Conservation (phyloP, 2,329 filamentous ascomycete species). For the Cladophialophora exuberans region DNA sequence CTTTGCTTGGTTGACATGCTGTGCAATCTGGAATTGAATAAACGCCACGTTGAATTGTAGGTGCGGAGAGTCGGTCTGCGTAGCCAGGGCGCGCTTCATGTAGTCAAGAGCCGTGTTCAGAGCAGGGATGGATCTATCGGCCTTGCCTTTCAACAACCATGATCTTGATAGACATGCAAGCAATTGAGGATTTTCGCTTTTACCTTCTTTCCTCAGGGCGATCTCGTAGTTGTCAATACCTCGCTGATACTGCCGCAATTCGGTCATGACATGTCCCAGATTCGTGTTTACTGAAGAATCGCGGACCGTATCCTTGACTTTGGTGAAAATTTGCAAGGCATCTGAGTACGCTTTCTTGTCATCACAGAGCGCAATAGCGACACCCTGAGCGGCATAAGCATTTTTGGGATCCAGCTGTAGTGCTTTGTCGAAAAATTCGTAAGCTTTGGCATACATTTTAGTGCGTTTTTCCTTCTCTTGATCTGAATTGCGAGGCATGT, state of each 20-base stretch:
- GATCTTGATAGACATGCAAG: conserved; percentile 85
- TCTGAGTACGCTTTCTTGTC: conserved; percentile 86
- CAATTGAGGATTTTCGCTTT: conserved; percentile 64
- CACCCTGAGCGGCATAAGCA: conserved; percentile 92
- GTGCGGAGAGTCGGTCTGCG: conserved; percentile 81
- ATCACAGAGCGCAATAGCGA: conserved; percentile 91
- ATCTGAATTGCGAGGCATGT: conserved; percentile 91
- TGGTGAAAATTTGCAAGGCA: conserved; percentile 85
- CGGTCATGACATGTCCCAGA: conserved; percentile 87
- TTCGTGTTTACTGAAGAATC: conserved; percentile 90
- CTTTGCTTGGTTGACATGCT: conserved; percentile 72
- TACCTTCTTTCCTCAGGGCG: conserved; percentile 71
- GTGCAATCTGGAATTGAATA: conserved; percentile 91
- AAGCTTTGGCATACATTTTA: conserved; percentile 83
- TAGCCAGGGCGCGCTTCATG: conserved; percentile 69
- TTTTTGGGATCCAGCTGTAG: conserved; percentile 93
- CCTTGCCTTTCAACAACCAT: conserved; percentile 79
- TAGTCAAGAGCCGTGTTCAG: conserved; percentile 68
- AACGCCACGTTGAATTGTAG: conserved; percentile 98
- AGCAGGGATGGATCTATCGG: conserved; percentile 64
- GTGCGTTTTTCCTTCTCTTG: conserved; percentile 88
- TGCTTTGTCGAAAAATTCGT: conserved; percentile 98
- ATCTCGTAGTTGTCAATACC: conserved; percentile 93
- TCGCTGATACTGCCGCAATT: conserved; percentile 85
- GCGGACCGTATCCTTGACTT: conserved; percentile 85